A percentile compares a stretch with the other conserved stretches of the same genome.
phyloP scores from a whole-genome alignment of 495 filamentous ascomycete species.

The Neurospora terricola region DNA sequence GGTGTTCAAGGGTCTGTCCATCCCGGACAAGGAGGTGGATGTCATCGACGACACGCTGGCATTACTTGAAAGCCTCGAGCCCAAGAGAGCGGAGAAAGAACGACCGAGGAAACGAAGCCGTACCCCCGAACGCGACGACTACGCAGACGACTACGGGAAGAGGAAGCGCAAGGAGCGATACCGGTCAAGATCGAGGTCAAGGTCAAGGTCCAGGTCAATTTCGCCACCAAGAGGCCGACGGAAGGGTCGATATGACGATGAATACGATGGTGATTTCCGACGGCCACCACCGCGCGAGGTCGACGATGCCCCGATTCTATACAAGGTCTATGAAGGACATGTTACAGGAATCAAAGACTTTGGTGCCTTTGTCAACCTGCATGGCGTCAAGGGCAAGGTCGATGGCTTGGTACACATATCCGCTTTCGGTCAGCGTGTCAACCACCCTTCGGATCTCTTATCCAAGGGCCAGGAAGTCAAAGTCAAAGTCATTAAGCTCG shows the following conservation, averaged over 20 bases:
- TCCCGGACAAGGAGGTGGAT: conserved; percentile 68
- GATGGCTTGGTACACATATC: conserved; percentile 96
- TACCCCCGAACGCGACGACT: conserved; percentile 47
- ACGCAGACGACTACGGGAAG: conserved; percentile 37
- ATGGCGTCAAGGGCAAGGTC: conserved; percentile 75
- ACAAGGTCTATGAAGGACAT: conserved; percentile 83
- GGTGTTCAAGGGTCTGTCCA: conserved; percentile 79
- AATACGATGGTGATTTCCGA: conserved; percentile 60
- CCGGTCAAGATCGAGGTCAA: conserved; percentile 36
- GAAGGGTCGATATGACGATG: conserved; percentile 46
- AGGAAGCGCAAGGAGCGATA: conserved; percentile 38
- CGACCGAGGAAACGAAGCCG: conserved; percentile 59
- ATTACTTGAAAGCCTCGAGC: conserved; percentile 74
- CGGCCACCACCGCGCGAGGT: conserved; percentile 63
- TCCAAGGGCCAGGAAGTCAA: conserved; percentile 75
- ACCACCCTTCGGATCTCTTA: conserved; percentile 83
- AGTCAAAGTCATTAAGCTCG: conserved; percentile 84
- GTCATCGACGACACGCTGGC: conserved; percentile 91
- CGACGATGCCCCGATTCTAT: conserved; percentile 70
- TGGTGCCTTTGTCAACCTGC: conserved; percentile 89
- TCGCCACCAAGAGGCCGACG: conserved; percentile 40
- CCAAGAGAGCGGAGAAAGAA: conserved; percentile 42
- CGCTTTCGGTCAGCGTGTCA: conserved; percentile 80
- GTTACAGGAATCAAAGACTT: conserved; percentile 93
- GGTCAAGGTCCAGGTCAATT: conserved; percentile 39